Base-by-base conservation (phyloP, 1,284 basidiomycete genomes). In the Rhodotorula sp. region DNA sequence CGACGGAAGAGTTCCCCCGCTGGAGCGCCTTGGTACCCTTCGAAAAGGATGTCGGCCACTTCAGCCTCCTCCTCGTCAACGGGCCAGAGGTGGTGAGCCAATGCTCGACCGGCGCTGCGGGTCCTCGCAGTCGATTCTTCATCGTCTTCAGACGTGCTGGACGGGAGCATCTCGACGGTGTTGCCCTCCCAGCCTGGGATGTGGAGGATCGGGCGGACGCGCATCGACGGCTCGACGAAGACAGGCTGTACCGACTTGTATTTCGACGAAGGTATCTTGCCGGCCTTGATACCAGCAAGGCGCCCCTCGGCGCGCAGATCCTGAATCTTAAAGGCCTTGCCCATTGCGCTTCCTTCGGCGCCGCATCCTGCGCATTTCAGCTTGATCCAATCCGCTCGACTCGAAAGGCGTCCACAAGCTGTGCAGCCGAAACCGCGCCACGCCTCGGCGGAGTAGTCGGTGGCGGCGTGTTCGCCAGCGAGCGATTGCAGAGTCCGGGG, bases 391-490 rank as follows among this genome's bases (percentile, higher is more conserved):
- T 68, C 57, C 37, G 61, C 57, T 4, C 73, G 59, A 6, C 63
- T 64, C 15, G 58, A 64, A 6, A 74, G 56, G 15, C 73, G 59
- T 0, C 73, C 73, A 53, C 73, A 74, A 0, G 40, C 10, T 18
- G 13, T 18, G 52, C 73, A 74, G 37, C 64, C 60, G 59, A 65
- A 70, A 0, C 70, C 73, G 34, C 73, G 65, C 70, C 70, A 74
- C 4, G 70, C 50, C 0, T n/a, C 13, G 2, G n/a, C 31, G 4
- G 65, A 63, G 44, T 61, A 68, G 64, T 72, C 63, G 22, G 37
- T 5, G 44, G 57, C 63, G 7, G 40, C 30, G 15, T 37, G 18
- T 4, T 56, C 15, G n/a, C 31, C 56, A 24, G 34, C 28, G 30
- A 73, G 59, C 15, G 47, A 24, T 40, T 66, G 62, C 5, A 73